A percentile compares a stretch with the other conserved stretches of the same genome.
phyloP scores from a whole-genome alignment of 441 rosid species.

The Arabidopsis hybrid region DNA sequence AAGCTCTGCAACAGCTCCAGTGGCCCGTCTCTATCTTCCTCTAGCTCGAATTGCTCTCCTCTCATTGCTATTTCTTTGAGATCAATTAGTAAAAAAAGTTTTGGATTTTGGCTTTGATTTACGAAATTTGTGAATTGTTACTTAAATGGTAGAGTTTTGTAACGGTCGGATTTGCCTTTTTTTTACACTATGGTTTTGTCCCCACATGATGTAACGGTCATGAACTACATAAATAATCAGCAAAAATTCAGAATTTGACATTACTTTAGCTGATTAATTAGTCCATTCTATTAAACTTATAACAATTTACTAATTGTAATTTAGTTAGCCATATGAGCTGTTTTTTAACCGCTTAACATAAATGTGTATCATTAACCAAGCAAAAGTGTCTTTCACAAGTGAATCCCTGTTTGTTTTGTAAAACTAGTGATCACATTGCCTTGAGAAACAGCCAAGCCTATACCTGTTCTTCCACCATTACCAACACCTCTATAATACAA shows the following conservation, averaged over 20 bases:
- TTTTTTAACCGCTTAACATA: background rate
- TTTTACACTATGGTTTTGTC: slow-evolving; percentile 6
- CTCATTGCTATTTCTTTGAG: slow-evolving; percentile 38
- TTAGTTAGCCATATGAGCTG: background rate
- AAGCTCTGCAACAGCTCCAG: slow-evolving; percentile 64
- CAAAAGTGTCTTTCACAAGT: slow-evolving; percentile 39
- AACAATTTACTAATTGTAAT: background rate
- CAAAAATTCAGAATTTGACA: background rate
- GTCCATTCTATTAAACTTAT: background rate
- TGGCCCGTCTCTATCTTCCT: slow-evolving; percentile 37
- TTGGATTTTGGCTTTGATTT: slow-evolving; percentile 5
- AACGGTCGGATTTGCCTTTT: slow-evolving; percentile 58
- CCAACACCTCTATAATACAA: slow-evolving; percentile 59
- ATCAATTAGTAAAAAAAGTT: background rate
- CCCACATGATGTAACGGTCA: slow-evolving; percentile 38
- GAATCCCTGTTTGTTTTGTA: slow-evolving; percentile 56
- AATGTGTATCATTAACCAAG: slow-evolving; percentile 8
- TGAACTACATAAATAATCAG: slow-evolving; percentile 16
- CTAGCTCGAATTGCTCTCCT: slow-evolving; percentile 45
- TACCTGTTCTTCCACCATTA: slow-evolving; percentile 57
- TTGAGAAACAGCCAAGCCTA: slow-evolving; percentile 58
- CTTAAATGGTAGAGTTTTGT: slow-evolving; percentile 44
- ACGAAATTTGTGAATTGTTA: background rate
- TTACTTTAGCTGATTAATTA: no score
- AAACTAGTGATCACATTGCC: slow-evolving; percentile 52